Conservation (phyloP, 441 rosid species). For the Euphorbia schlechtendalii region DNA sequence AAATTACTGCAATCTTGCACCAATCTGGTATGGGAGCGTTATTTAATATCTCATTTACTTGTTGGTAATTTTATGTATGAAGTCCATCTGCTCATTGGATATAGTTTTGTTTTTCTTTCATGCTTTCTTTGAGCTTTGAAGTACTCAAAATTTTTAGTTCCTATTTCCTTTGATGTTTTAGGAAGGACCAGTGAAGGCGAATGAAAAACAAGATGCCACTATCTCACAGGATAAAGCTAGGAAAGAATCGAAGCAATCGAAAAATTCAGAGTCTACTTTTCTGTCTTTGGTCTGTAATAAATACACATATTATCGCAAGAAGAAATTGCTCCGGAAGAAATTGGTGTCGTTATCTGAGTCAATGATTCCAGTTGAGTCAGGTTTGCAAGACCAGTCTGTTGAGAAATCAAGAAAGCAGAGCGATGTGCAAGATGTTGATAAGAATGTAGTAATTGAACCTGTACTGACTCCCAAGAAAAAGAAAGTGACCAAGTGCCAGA, state of each 20-base stretch:
- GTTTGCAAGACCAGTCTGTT: constrained; percentile 20
- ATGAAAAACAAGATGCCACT: constrained; percentile 17
- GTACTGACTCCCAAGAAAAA: constrained; percentile 31
- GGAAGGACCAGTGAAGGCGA: constrained; percentile 24
- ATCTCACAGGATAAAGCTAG: constrained; percentile 17
- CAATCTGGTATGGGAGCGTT: constrained; percentile 29
- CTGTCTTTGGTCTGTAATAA: constrained; percentile 31
- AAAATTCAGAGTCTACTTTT: constrained; percentile 18
- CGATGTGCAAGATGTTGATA: constrained; percentile 20
- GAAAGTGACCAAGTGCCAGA: constrained; percentile 24
- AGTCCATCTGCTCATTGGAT: not conserved
- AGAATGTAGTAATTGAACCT: constrained; percentile 19
- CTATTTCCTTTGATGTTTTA: constrained; percentile 20
- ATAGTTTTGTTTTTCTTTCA: constrained; percentile 1
- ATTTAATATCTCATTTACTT: not conserved
- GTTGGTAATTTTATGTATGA: not conserved
- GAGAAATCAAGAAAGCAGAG: constrained; percentile 39
- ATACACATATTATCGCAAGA: constrained; percentile 49
- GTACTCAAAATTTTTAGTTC: not conserved
- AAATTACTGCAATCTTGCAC: constrained; percentile 16
- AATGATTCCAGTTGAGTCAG: constrained; percentile 23
- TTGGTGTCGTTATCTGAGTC: constrained; percentile 34
- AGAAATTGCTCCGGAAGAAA: constrained; percentile 38
- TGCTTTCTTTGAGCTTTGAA: not conserved
- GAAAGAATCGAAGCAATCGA: constrained; percentile 26